Percentiles rank a stretch among this genome's conserved stretches.
Conservation (phyloP, 805 yeast species). For the Saturnispora hagleri region DNA sequence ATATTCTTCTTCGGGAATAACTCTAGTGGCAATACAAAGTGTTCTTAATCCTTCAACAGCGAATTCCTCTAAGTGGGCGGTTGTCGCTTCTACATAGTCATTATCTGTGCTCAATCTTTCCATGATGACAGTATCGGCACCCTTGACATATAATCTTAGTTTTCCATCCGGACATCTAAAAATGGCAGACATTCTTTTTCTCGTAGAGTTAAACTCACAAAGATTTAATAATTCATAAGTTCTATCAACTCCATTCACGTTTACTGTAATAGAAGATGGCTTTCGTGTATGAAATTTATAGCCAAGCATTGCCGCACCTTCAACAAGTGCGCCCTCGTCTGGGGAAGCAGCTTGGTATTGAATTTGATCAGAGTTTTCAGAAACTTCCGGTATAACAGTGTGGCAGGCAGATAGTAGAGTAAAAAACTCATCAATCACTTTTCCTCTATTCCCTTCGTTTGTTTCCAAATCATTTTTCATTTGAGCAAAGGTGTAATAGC, state of each 20-base stretch:
- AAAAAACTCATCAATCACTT: conserved; percentile 69
- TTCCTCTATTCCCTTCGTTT: conserved; percentile 24
- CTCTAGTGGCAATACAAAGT: conserved; percentile 81
- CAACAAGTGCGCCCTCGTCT: conserved; percentile 97
- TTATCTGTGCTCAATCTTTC: conserved; percentile 68
- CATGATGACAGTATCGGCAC: conserved; percentile 94
- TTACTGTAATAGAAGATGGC: conserved; percentile 72
- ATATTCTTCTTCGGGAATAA: conserved; percentile 73
- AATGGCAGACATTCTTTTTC: conserved; percentile 96
- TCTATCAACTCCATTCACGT: conserved; percentile 39
- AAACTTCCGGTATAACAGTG: conserved; percentile 90
- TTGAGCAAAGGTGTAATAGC: conserved; percentile 63
- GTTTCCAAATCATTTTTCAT: conserved; percentile 37
- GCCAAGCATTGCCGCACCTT: conserved; percentile 89
- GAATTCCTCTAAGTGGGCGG: conserved; percentile 86
- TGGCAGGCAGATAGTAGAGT: conserved; percentile 87
- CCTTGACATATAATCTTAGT: conserved; percentile 83
- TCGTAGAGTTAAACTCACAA: conserved; percentile 94
- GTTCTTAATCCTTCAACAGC: conserved; percentile 96
- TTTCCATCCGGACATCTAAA: conserved; percentile 91
- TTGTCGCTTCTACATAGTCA: conserved; percentile 75
- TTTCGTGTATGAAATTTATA: conserved; percentile 76
- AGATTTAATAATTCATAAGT: conserved; percentile 77
- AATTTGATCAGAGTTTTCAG: conserved; percentile 43
- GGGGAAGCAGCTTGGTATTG: conserved; percentile 99